Evolutionary conservation across 352 stramenopile genomes (phyloP), one percentile per base, ranked within the genome.

Genomic region (Globisporangium perplexum): DNA sequence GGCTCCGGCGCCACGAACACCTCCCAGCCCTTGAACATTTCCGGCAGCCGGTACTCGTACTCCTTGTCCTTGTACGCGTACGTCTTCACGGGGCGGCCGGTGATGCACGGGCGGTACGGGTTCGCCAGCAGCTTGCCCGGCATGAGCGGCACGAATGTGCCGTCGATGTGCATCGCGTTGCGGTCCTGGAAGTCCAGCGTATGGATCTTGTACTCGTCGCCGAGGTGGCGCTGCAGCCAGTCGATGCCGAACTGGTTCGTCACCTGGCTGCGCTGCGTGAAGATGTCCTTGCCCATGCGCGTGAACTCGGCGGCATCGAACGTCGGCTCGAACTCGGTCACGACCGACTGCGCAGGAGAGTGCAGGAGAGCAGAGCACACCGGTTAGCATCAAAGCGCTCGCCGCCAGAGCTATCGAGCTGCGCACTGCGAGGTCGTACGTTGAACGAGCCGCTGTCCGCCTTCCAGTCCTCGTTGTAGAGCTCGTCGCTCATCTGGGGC

Each of bases 21-120:
- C 26, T 96, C 86, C 86, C 86, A 96, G 42, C 83, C 84, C 63
- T 95, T 94, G 66, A 96, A 96, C 86, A 96, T 95, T 50, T 93
- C 82, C 5, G 86, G 86, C 45, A 96, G 64, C 23, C 70, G 65
- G 72, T 96, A 96, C 66, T 95, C 69, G 66, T 92, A 93, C 20
- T 86, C 61, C 65, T 89, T 88, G 64, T 87, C 84, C 72, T 94
- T 87, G 72, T 95, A 96, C 61, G 77, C 77, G 69, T 93, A 96
- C 36, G 78, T 90, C 60, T 93, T 93, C 54, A 93, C 80, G 4
- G 78, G 80, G 14, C 77, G 71, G 5, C 86, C 86, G 14, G 86
- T 96, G 65, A 95, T 92, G 54, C 86, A 96, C 41, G 84, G 86
- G 0, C 86, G 78, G 63, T 77, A 93, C 22, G 86, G 86, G 60